Evolutionary conservation across 2,329 filamentous ascomycete genomes (phyloP), one percentile per base, ranked within the genome.

Genomic region (Coniochaeta hoffmannii): DNA sequence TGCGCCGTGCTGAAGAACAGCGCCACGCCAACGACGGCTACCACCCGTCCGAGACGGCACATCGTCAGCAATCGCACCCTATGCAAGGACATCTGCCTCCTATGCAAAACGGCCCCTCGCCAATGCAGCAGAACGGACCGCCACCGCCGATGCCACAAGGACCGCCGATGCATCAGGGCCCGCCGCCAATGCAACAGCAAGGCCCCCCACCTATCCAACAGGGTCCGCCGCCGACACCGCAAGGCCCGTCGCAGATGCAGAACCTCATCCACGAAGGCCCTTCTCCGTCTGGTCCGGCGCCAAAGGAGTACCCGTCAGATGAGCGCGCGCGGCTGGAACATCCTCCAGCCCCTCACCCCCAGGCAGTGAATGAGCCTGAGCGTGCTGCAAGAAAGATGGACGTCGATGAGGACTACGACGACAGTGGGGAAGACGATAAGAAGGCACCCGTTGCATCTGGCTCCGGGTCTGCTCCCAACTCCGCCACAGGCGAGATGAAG

Each of bases 321-420:
- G 87, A 90, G 57, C 76, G 80, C 11, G 70, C 76, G 34, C 71
- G 78, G 53, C 69, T 74, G 55, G 77, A 80, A 31, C 75, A 76
- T 35, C 35, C 35, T 36, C 66, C 73, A 22, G 66, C 72, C 19
- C 64, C 75, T 26, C 74, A 76, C 31, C 72, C 80, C 28, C 70
- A 79, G 2, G 74, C 79, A 19, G 70, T 78, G 17, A 86, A 85
- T 56, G 93, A 97, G 73, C 89, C 91, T 10, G 85, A 88, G 69
- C 76, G 85, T 54, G 91, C 94, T 32, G 90, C 91, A 19, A 82
- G 94, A 22, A 96, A 96, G 71, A 95, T 99, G 84, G 93, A 97
- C 7, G 89, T 97, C 19, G 92, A 99, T 63, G 94, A 99, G 69
- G 89, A 97, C 68, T 97, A 99, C 65, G 93, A 97, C 68, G 93